Conservation (phyloP, 1,284 basidiomycete genomes). For the Cutaneotrichosporon cavernicola region DNA sequence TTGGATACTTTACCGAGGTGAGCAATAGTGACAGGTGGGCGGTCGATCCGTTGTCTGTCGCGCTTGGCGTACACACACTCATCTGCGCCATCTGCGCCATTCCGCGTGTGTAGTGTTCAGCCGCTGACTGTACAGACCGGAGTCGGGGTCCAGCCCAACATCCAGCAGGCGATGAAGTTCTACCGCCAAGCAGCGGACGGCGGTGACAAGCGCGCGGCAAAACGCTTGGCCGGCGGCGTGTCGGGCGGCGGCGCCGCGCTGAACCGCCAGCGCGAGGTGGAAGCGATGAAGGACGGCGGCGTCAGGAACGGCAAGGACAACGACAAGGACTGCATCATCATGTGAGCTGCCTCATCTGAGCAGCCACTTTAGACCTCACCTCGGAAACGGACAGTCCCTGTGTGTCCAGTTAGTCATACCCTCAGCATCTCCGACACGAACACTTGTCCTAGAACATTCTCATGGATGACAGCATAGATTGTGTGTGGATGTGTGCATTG, state of each 20-base stretch:
- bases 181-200: constrained; percentile 89
- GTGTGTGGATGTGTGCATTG: no score
- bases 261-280: constrained; percentile 48
- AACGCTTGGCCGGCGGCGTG: constrained; percentile 62
- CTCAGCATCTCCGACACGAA: constrained; percentile 11
- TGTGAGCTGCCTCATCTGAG: constrained; percentile 56
- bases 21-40: constrained; percentile 20
- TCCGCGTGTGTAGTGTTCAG: neutral
- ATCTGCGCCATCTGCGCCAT: neutral
- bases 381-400: neutral
- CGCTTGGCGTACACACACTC: neutral
- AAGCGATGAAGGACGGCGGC: constrained; percentile 44
- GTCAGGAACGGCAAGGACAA: constrained; percentile 55
- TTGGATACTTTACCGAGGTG: constrained; percentile 91
- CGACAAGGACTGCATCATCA: constrained; percentile 72
- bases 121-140: constrained; percentile 59
- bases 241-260: constrained; percentile 48
- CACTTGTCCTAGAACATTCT: neutral
- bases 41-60: neutral
- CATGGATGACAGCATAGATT: neutral
- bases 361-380: neutral
- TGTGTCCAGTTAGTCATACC: neutral
- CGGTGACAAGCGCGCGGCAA: constrained; percentile 88
- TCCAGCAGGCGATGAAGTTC: constrained; percentile 70
- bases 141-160: constrained; percentile 71